Evolutionary conservation across 257 asterid genomes (phyloP).

Genomic region (Cinchona pubescens): DNA sequence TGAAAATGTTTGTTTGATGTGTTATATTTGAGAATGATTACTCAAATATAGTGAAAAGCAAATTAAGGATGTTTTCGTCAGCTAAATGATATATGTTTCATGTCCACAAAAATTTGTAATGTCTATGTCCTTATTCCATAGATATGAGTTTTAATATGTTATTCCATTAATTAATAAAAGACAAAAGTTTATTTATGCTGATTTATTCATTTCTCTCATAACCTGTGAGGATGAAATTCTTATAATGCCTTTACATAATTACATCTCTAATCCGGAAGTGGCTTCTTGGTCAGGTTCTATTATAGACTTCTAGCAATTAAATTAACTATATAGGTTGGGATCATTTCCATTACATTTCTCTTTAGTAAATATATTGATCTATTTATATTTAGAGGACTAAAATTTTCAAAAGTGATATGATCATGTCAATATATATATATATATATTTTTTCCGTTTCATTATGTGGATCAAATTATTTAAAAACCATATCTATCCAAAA

Average conservation of each 20-base stretch:
- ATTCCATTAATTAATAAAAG: conserved; percentile 1
- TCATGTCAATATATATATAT: too few relatives aligned
- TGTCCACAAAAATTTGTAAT: not conserved
- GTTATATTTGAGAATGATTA: not conserved
- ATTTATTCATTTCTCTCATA: not conserved
- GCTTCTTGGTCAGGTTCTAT: not conserved
- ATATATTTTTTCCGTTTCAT: too few relatives aligned
- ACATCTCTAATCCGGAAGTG: not conserved
- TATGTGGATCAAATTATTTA: too few relatives aligned
- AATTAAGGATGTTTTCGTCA: conserved; percentile 1
- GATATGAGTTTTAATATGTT: not conserved
- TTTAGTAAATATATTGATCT: too few relatives aligned
- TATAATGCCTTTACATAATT: too few relatives aligned
- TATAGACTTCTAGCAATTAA: too few relatives aligned
- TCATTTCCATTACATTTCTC: too few relatives aligned
- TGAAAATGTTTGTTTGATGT: not conserved
- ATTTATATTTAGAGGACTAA: too few relatives aligned
- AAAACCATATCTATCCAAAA: too few relatives aligned
- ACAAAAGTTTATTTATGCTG: not conserved
- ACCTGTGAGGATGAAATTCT: not conserved
- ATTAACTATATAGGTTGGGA: too few relatives aligned
- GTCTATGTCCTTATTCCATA: not conserved
- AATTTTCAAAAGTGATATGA: too few relatives aligned
- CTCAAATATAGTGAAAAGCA: conserved; percentile 5
- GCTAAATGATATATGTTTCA: not conserved